These are phyloP conservation scores for Lactifluus hygrophoroides DNA, from an alignment of 768 basidiomycete genomes.

Conservation along the genomic window DNA sequence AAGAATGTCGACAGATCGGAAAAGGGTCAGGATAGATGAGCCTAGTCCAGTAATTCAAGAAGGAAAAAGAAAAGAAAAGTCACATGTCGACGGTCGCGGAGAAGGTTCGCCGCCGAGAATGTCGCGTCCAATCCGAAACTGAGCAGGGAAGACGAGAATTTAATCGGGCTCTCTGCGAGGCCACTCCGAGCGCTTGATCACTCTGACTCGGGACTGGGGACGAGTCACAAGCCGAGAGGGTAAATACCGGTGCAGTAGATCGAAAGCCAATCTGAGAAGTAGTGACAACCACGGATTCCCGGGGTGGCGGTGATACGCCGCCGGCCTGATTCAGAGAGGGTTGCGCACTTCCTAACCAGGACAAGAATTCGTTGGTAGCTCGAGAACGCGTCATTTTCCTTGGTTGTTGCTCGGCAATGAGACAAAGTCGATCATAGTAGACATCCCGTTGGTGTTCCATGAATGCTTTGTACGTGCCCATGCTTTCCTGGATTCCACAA, in stretches of 20 bases:
- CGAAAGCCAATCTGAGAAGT: neutral
- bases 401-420: constrained; percentile 2
- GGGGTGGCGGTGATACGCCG: no score
- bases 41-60: neutral
- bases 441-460: constrained; percentile 41
- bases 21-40: neutral
- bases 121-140: neutral
- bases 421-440: constrained; percentile 38
- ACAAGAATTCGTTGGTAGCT: neutral
- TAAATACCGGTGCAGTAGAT: neutral
- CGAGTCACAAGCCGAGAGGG: neutral
- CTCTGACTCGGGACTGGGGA: neutral
- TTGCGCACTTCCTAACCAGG: neutral
- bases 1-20: neutral
- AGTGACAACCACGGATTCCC: neutral
- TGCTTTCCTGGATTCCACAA: constrained; percentile 39
- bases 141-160: neutral
- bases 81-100: constrained; percentile 14
- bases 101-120: constrained; percentile 8
- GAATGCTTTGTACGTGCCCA: constrained; percentile 43
- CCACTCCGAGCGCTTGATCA: neutral
- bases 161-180: neutral
- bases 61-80: neutral
- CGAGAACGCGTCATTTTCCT: neutral
- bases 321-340: no score